Percentiles rank a stretch among this genome's conserved stretches.
These are phyloP conservation scores for Beauveria sp. DNA, from an alignment of 2,329 filamentous ascomycete genomes.

Conservation along the genomic window DNA sequence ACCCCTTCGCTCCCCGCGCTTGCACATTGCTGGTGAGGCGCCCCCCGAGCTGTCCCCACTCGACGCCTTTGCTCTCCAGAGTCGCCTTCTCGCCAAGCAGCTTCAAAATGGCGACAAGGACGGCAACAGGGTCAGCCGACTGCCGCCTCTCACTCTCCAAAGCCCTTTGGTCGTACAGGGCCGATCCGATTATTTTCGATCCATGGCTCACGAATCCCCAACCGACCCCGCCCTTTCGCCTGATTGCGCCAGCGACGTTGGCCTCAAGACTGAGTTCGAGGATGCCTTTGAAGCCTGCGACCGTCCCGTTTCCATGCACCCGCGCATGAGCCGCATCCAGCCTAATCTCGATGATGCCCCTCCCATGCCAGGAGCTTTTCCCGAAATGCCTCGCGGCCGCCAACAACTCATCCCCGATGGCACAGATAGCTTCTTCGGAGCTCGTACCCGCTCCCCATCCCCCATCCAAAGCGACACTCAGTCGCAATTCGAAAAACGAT, in stretches of 20 bases:
- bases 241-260: constrained; percentile 27
- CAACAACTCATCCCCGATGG: constrained; percentile 31
- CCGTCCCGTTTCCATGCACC: constrained; percentile 67
- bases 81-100: constrained; percentile 77
- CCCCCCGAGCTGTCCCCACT: constrained; percentile 89
- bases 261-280: constrained; percentile 48
- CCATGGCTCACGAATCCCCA: constrained; percentile 50
- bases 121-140: constrained; percentile 73
- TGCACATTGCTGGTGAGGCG: constrained; percentile 70
- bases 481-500: constrained; percentile 21
- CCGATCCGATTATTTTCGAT: constrained; percentile 75
- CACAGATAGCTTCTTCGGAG: constrained; percentile 38
- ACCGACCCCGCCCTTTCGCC: constrained; percentile 15
- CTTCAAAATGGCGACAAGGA: constrained; percentile 70
- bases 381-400: constrained; percentile 34
- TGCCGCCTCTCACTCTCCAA: constrained; percentile 75
- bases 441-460: constrained; percentile 51
- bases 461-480: constrained; percentile 36
- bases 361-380: constrained; percentile 31
- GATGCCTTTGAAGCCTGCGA: constrained; percentile 40
- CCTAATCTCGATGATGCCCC: constrained; percentile 43
- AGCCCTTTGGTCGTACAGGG: constrained; percentile 70
- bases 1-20: constrained; percentile 62
- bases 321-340: constrained; percentile 59
- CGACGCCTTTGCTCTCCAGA: constrained; percentile 90